These are phyloP conservation scores for Yamadazyma trypodendri DNA, from an alignment of 1,139 yeast species.

Conservation along the genomic window DNA sequence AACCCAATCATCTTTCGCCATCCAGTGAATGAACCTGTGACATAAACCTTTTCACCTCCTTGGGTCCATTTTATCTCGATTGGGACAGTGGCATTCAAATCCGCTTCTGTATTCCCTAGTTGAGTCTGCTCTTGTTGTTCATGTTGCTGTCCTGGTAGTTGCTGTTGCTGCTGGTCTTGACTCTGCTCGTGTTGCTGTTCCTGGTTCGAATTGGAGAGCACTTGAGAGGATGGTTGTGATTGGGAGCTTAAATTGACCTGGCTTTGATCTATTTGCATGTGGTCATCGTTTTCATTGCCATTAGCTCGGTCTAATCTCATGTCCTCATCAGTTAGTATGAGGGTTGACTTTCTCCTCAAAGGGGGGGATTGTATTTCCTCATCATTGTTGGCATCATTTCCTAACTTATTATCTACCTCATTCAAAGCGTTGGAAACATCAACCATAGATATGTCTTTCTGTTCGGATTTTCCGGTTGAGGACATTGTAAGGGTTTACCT, in stretches of 20 bases:
- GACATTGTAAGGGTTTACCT: slow-evolving; percentile 2
- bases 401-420: slow-evolving; percentile 20
- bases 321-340: slow-evolving; percentile 46
- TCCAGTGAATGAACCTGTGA: slow-evolving; percentile 50
- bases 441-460: slow-evolving; percentile 34
- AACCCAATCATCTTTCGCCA: slow-evolving; percentile 54
- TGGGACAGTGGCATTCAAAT: slow-evolving; percentile 52
- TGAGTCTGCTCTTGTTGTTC: slow-evolving; percentile 3
- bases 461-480: slow-evolving; percentile 4
- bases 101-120: slow-evolving; percentile 13
- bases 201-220: neutral
- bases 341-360: slow-evolving; percentile 39
- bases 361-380: slow-evolving; percentile 19
- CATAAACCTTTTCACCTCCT: slow-evolving; percentile 83
- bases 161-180: slow-evolving; percentile 1
- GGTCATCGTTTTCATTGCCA: slow-evolving; percentile 10
- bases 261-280: slow-evolving; percentile 22
- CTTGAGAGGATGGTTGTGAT: neutral
- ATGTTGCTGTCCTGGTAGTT: neutral
- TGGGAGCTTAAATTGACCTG: slow-evolving; percentile 15
- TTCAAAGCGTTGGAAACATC: slow-evolving; percentile 36
- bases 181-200: neutral
- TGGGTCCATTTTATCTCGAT: slow-evolving; percentile 90
- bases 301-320: slow-evolving; percentile 27
- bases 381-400: slow-evolving; percentile 10